phyloP scores from a whole-genome alignment of 2,329 filamentous ascomycete species.

The Lecanicillium sp. region DNA sequence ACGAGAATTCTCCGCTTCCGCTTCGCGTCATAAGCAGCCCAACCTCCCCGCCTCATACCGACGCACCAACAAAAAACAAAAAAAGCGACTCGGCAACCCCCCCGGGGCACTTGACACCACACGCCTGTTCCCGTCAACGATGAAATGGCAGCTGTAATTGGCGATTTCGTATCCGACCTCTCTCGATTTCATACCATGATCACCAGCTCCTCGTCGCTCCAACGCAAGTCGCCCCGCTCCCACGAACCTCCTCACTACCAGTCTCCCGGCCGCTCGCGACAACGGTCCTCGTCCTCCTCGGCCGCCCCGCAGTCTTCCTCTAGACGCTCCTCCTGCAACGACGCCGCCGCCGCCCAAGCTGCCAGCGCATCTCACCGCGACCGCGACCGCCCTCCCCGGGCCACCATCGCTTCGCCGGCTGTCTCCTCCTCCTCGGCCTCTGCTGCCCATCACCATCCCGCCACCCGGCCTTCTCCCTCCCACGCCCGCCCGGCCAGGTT shows the following conservation, averaged over 20 bases:
- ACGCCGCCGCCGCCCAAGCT: constrained; percentile 17
- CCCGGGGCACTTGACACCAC: not conserved
- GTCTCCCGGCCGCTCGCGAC: constrained; percentile 25
- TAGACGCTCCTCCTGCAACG: constrained; percentile 11
- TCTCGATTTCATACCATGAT: constrained; percentile 68
- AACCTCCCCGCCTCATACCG: not conserved
- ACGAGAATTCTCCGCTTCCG: not conserved
- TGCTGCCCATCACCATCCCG: no score
- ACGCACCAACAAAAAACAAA: not conserved
- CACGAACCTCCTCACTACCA: constrained; percentile 26
- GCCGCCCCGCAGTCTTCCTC: constrained; percentile 12
- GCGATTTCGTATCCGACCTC: constrained; percentile 69
- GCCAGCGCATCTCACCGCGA: constrained; percentile 10
- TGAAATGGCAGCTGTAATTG: constrained; percentile 59
- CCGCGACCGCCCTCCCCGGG: constrained; percentile 15
- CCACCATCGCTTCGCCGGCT: constrained; percentile 18
- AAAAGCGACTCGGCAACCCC: not conserved
- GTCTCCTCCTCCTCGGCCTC: constrained; percentile 17
- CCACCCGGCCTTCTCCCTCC: constrained; percentile 20
- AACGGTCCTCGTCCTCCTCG: constrained; percentile 11
- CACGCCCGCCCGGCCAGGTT: constrained; percentile 41
- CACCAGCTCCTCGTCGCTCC: constrained; percentile 37
- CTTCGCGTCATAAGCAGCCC: not conserved
- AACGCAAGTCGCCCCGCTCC: constrained; percentile 40
- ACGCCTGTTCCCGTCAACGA: constrained; percentile 21